phyloP scores from a whole-genome alignment of 2,329 filamentous ascomycete species.

The Stemphylium vesicarium region DNA sequence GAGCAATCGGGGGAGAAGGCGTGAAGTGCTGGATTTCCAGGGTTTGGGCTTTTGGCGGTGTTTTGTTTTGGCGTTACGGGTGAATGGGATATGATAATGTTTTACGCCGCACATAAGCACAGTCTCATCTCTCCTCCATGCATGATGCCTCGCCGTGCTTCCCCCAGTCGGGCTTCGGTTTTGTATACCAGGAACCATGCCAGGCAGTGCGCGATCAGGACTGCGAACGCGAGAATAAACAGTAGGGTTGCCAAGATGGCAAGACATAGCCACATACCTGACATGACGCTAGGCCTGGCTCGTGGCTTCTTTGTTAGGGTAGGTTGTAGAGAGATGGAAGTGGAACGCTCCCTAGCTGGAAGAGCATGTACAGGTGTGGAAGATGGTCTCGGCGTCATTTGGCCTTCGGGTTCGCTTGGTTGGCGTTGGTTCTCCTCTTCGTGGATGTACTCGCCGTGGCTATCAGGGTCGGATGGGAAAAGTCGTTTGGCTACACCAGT shows the following conservation, averaged over 20 bases:
- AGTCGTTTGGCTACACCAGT: not conserved
- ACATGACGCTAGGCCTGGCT: not conserved
- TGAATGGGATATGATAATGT: not conserved
- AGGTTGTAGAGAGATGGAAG: not conserved
- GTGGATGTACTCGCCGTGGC: not conserved
- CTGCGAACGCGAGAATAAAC: slow-evolving; percentile 26
- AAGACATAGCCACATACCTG: slow-evolving; percentile 6
- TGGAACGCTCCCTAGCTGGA: not conserved
- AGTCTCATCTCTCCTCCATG: slow-evolving; percentile 41
- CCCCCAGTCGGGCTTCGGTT: slow-evolving; percentile 34
- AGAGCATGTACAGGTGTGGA: not conserved
- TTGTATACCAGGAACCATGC: slow-evolving; percentile 41
- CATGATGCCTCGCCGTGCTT: slow-evolving; percentile 29
- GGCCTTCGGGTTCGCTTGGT: not conserved
- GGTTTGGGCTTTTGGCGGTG: not conserved
- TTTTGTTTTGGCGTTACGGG: not conserved
- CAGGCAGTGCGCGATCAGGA: slow-evolving; percentile 35
- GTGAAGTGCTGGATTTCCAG: too few species aligned
- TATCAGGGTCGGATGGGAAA: not conserved
- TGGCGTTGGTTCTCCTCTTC: not conserved
- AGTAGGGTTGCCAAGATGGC: slow-evolving; percentile 17
- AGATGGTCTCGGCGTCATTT: not conserved
- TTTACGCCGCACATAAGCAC: slow-evolving; percentile 32
- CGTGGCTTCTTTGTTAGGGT: not conserved
- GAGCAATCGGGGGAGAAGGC: too few species aligned